phyloP scores from a whole-genome alignment of 257 asterid genomes.

The Orobanche coerulescens region DNA sequence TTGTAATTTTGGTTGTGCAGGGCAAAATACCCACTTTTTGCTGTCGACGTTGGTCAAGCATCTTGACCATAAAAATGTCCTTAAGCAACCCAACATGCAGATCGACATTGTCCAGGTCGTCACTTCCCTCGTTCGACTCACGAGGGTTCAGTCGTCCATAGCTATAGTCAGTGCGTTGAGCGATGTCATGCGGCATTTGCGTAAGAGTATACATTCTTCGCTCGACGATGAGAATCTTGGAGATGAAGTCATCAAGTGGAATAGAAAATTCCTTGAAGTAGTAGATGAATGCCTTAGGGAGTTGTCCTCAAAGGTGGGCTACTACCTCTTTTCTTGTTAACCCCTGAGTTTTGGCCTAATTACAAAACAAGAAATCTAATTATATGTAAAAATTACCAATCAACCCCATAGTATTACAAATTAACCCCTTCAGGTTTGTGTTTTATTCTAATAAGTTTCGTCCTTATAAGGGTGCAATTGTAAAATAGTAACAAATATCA shows the following conservation, averaged over 20 bases:
- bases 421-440: too few relatives aligned
- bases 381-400: too few relatives aligned
- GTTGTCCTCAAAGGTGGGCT: constrained; percentile 64
- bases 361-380: too few relatives aligned
- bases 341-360: too few relatives aligned
- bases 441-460: too few relatives aligned
- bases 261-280: constrained; percentile 57
- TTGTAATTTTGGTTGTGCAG: constrained; percentile 33
- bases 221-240: constrained; percentile 72
- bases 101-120: constrained; percentile 73
- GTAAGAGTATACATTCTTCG: constrained; percentile 78
- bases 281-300: constrained; percentile 85
- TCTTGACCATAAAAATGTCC: constrained; percentile 86
- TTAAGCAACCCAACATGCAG: constrained; percentile 83
- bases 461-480: neutral
- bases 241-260: constrained; percentile 67
- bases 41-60: constrained; percentile 83
- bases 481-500: neutral
- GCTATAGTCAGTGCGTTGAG: constrained; percentile 82
- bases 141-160: constrained; percentile 62
- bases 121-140: constrained; percentile 60
- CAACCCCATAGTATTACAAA: too few relatives aligned
- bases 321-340: neutral
- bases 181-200: constrained; percentile 89
- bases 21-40: constrained; percentile 75